Base-by-base conservation (phyloP, 352 stramenopile species). In the Globisporangium heterothallicum region DNA sequence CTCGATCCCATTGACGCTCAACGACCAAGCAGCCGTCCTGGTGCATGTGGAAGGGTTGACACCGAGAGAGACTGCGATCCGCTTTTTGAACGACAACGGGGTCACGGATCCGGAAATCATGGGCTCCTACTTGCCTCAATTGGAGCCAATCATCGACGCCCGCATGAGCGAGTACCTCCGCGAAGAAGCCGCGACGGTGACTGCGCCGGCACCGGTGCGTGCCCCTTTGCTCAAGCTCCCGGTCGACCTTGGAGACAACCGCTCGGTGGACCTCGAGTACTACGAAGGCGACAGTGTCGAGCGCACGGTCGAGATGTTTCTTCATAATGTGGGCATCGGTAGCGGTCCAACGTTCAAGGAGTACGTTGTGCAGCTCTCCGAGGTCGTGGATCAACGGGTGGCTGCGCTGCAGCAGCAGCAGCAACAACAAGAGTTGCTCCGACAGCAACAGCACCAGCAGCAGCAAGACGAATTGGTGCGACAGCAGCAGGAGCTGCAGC, bases 261-360 rank as follows among this genome's bases (percentile, higher is more conserved):
- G 66, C 12, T 56, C 68, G 19, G 72, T 61, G 14, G 66, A 59
- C 16, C 63, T 87, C 49, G 58, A 81, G 32, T 90, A 90, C 63
- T 92, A 74, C 59, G 74, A 84, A 59, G 77, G 81, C 26, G 81
- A 92, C 36, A 83, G 69, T 52, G 30, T 88, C 27, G 72, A 89
- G 53, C 61, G 67, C 27, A 88, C 81, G 0, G 78, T 82, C 3
- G 70, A 90, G 48, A 45, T 74, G 6, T 92, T 92, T 53, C 64
- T 92, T 14, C 47, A 64, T 6, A 49, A 36, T 25, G 61, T 88
- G 21, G 74, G 79, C 2, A 36, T 92, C 49, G 59, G 63, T 12
- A 42, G 51, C 21, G 56, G 77, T n/a, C 56, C 69, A 7, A 51
- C 34, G 22, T 88, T 84, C 53, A 56, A 52, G 21, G 61, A 70